Base-by-base conservation (phyloP, 495 filamentous ascomycete species). In the Xylaria curta region DNA sequence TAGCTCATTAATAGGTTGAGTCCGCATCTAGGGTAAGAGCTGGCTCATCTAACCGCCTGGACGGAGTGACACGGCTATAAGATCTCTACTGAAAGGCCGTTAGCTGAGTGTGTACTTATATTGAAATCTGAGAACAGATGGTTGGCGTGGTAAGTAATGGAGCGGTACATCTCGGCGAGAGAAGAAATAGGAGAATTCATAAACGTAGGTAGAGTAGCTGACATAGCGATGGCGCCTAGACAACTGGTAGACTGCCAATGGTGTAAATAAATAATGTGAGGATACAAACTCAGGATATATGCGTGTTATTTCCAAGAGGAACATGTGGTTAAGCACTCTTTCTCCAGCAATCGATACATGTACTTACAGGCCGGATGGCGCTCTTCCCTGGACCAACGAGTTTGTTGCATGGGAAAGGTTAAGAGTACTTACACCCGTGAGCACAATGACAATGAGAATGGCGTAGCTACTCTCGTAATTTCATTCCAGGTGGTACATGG, bases 1-100 rank as follows among this genome's bases (percentile, higher is more conserved):
- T 9, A 33, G 53, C 28, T 46, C n/a, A 66, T 36, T 24, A 60
- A 58, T 33, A 67, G 67, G 38, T 15, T 54, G 28, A 21, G 33
- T 13, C 3, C 24, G 54, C 24, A 66, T 53, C 19, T 4, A 53
- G 46, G 1, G 19, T 8, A 24, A 28, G 15, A 47, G 33, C 42
- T n/a, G 31, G n/a, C 26, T 33, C 58, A 36, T 60, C 31, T 10
- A 42, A 21, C 9, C 24, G 58, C 17, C n/a, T 21, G 24, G 31
- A 40, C 19, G 9, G n/a, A 38, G 9, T 40, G 58, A 61, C 9
- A 19, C 19, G 58, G 42, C 12, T 66, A 36, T 36, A 31, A 31
- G 12, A 15, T 10, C 13, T 36, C 46, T 66, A 24, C 4, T 3
- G 19, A 66, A 53, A 3, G 4, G 51, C 12, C 3, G 33, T 56